These are phyloP conservation scores for Bacterosira constricta DNA, from an alignment of 108 stramenopile genomes.

Conservation along the genomic window DNA sequence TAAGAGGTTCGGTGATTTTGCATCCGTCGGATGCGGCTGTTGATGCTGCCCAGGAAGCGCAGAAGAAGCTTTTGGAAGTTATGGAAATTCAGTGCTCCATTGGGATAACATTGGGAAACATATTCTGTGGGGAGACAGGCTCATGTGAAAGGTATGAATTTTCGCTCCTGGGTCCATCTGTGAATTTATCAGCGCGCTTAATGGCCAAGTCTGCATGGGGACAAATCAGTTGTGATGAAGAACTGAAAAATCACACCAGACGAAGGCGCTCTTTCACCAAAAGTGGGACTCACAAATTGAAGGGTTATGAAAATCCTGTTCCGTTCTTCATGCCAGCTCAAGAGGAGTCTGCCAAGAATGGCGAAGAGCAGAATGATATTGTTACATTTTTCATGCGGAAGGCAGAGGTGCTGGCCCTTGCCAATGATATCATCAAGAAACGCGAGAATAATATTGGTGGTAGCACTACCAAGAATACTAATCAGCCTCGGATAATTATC, in stretches of 20 bases:
- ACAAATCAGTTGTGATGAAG: conserved; percentile 31
- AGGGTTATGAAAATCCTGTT: conserved; percentile 21
- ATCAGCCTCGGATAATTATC: conserved; percentile 5
- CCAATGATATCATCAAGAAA: not conserved
- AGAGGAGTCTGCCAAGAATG: conserved; percentile 1
- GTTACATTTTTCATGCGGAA: conserved; percentile 12
- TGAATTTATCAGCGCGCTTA: conserved; percentile 51
- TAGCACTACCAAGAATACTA: not conserved
- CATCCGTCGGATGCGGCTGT: conserved; percentile 23
- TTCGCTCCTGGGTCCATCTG: conserved; percentile 40
- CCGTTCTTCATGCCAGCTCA: conserved; percentile 15
- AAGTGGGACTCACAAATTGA: conserved; percentile 16
- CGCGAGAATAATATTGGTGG: too few species aligned
- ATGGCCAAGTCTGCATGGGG: conserved; percentile 41
- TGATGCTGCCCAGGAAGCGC: conserved; percentile 23
- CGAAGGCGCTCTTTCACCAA: not conserved
- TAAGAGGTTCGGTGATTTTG: conserved; percentile 20
- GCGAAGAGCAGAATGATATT: conserved; percentile 4
- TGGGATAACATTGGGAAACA: conserved; percentile 47
- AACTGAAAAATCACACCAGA: conserved; percentile 10
- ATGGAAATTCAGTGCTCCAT: conserved; percentile 29
- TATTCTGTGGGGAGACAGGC: conserved; percentile 52
- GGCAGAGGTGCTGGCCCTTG: conserved; percentile 10
- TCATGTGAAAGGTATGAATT: conserved; percentile 34
- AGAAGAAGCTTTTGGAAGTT: conserved; percentile 18